phyloP scores from a whole-genome alignment of 805 yeast species.

The Scheffersomyces coipomensis region DNA sequence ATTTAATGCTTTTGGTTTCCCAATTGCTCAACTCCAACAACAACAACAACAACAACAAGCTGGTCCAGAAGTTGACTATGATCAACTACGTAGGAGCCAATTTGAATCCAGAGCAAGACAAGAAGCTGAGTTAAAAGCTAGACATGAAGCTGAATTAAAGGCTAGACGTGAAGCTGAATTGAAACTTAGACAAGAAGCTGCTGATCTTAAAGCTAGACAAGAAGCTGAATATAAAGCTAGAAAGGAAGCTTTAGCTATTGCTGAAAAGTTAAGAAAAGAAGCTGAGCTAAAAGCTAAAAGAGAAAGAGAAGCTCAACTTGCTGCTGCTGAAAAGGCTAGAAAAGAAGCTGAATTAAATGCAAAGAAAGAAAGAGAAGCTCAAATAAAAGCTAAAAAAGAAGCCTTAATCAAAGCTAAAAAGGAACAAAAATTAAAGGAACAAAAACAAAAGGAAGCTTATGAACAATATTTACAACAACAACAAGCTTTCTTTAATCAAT shows the following conservation, averaged over 20 bases:
- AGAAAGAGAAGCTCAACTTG: slow-evolving; percentile 4
- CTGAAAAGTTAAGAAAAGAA: slow-evolving; percentile 1
- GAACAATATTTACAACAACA: slow-evolving; percentile 15
- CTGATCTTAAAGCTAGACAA: slow-evolving; percentile 8
- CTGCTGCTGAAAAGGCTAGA: slow-evolving; percentile 8
- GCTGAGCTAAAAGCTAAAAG: slow-evolving; percentile 1
- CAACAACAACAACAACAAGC: neutral
- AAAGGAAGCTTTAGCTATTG: neutral
- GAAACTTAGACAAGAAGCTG: slow-evolving; percentile 2
- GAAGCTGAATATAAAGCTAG: slow-evolving; percentile 3
- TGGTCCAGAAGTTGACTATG: neutral
- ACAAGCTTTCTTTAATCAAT: slow-evolving; percentile 21
- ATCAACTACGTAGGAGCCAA: no score
- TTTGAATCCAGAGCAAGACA: no score
- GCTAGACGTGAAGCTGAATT: neutral
- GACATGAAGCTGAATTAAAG: neutral
- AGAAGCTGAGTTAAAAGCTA: no score
- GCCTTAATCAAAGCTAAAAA: neutral
- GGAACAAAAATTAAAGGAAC: slow-evolving; percentile 2
- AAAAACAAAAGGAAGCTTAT: slow-evolving; percentile 5
- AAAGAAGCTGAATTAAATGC: slow-evolving; percentile 4
- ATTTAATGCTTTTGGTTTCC: neutral
- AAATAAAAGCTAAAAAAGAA: slow-evolving; percentile 4
- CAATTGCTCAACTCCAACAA: neutral
- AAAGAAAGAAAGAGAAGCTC: slow-evolving; percentile 6